Base-by-base conservation (phyloP, 495 filamentous ascomycete species). In the Umbilicaria muhlenbergii region DNA sequence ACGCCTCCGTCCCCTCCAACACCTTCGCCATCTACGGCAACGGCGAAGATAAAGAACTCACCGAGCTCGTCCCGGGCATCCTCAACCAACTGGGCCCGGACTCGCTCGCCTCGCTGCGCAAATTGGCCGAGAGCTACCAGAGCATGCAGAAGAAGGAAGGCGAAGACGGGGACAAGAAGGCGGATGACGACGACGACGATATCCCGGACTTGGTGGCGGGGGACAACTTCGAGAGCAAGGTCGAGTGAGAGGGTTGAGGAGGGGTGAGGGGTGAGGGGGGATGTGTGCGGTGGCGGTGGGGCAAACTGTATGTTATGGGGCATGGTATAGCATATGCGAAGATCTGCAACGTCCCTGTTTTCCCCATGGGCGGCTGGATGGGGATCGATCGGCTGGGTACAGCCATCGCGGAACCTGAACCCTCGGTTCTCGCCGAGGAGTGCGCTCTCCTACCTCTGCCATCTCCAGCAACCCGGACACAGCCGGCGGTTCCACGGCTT, bases 41-140 rank as follows among this genome's bases (percentile, higher is more conserved):
- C 68, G 92, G 92, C 54, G 91, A 98, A 65, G 92, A 98, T 70
- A 98, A 98, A 77, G 91, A 98, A 68, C 83, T 98, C 54, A 98
- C 91, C 35, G 91, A 98, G 71, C 86, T 98, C 57, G 91, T 98
- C 51, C 91, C 91, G 54, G 91, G 91, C 44, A 98, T 98, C 71
- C 83, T 98, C 43, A 96, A 96, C 79, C 91, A 98, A 73, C 84
- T 98, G 38, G 91, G 91, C 48, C 91, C 91, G 50, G 91, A 98
- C 70, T 88, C 82, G 49, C 81, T 98, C n/a, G 92, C 92, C 39
- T 92, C 84, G 46, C 85, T 98, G 52, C 83, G 91, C 63, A 96
- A 95, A 73, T 76, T 98, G 32, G 91, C 91, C 45, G 91, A 98
- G 78, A 91, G 83, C 78, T 98, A 96, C 74, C 91, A 98, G 80